Conservation (phyloP, 2,329 filamentous ascomycete genomes). For the Stylonectria norvegica region DNA sequence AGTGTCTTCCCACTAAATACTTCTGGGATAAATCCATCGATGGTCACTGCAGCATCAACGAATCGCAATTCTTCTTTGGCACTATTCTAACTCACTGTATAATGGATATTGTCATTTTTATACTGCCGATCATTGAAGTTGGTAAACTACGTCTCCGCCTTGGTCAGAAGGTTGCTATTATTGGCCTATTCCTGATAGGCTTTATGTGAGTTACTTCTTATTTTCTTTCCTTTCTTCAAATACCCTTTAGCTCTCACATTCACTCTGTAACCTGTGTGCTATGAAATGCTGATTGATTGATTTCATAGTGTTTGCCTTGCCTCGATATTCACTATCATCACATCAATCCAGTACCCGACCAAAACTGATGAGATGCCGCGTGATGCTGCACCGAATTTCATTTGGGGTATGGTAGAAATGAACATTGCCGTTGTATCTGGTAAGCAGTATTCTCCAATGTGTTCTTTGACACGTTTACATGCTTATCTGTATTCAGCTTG, state of each 20-base stretch:
- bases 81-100: slow-evolving; percentile 29
- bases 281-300: not conserved
- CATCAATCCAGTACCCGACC: slow-evolving; percentile 15
- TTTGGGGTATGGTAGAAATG: slow-evolving; percentile 26
- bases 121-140: slow-evolving; percentile 31
- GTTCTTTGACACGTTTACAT: slow-evolving; percentile 14
- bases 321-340: slow-evolving; percentile 20
- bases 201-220: slow-evolving; percentile 14
- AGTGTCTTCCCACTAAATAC: slow-evolving; percentile 31
- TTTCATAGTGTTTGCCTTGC: slow-evolving; percentile 24
- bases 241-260: too few relatives aligned
- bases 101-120: slow-evolving; percentile 32
- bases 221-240: too few relatives aligned
- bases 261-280: too few relatives aligned
- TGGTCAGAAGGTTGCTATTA: slow-evolving; percentile 28
- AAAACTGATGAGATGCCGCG: slow-evolving; percentile 12
- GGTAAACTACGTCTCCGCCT: slow-evolving; percentile 27
- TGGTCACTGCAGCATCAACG: slow-evolving; percentile 28
- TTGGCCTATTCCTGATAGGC: slow-evolving; percentile 23
- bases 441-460: slow-evolving; percentile 15
- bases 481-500: slow-evolving; percentile 16
- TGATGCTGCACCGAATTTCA: slow-evolving; percentile 19
- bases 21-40: slow-evolving; percentile 31
- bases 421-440: slow-evolving; percentile 25
- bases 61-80: slow-evolving; percentile 31